These are phyloP conservation scores for Aspergillus coremiiformis DNA, from an alignment of 495 filamentous ascomycete species.

Conservation along the genomic window DNA sequence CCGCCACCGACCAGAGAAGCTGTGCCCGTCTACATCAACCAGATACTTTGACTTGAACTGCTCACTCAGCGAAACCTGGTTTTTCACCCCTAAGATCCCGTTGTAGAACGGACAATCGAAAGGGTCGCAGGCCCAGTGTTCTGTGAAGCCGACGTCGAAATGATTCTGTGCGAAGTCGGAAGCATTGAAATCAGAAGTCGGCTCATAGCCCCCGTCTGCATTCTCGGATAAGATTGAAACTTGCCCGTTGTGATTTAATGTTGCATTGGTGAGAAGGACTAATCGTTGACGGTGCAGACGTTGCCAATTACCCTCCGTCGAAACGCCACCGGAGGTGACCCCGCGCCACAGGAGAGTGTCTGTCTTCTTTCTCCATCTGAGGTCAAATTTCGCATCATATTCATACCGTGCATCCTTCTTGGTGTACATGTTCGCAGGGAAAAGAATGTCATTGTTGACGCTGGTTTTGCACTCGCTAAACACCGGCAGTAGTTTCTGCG, in stretches of 20 bases:
- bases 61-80: conserved; percentile 25
- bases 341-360: background rate
- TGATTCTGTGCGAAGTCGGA: too few relatives aligned
- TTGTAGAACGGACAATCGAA: too few relatives aligned
- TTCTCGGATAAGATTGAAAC: background rate
- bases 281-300: background rate
- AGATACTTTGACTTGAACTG: conserved; percentile 58
- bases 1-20: conserved; percentile 63
- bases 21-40: conserved; percentile 66
- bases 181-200: too few relatives aligned
- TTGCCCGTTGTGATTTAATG: background rate
- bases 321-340: background rate
- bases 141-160: background rate
- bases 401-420: background rate
- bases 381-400: background rate
- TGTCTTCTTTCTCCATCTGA: background rate
- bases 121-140: background rate
- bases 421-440: conserved; percentile 18
- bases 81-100: too few relatives aligned
- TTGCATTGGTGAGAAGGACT: background rate
- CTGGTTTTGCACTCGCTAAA: conserved; percentile 72
- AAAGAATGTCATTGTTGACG: conserved; percentile 72
- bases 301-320: background rate
- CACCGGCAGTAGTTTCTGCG: conserved; percentile 53
- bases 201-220: too few relatives aligned